Percentiles rank a stretch among this genome's conserved stretches.
Evolutionary conservation across 2,329 filamentous ascomycete genomes (phyloP).

Genomic region (Arachnopeziza araneosa): DNA sequence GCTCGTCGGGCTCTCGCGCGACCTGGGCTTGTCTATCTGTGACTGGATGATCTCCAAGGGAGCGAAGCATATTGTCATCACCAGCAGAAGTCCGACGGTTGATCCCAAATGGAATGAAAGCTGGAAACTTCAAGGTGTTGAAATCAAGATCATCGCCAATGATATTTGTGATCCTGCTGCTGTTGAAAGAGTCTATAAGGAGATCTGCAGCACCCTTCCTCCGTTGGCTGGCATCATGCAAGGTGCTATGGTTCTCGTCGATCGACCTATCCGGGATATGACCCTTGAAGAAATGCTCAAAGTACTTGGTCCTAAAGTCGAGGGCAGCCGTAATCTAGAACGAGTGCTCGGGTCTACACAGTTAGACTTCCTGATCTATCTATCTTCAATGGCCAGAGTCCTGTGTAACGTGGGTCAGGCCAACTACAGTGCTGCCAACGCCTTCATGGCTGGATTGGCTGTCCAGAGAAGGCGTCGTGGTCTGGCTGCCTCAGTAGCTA

Average conservation of each 20-base stretch:
- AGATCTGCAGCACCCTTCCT: too few species aligned
- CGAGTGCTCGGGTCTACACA: constrained; percentile 24
- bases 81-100: constrained; percentile 35
- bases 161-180: too few species aligned
- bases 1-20: not conserved
- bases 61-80: constrained; percentile 34
- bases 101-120: constrained; percentile 25
- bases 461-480: constrained; percentile 36
- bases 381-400: constrained; percentile 33
- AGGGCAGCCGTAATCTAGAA: constrained; percentile 30
- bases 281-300: not conserved
- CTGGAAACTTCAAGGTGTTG: constrained; percentile 20
- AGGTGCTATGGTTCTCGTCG: not conserved
- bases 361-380: constrained; percentile 38
- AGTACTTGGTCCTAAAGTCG: constrained; percentile 30
- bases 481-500: constrained; percentile 42
- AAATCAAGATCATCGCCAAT: not conserved
- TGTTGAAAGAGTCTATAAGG: too few species aligned
- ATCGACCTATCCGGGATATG: not conserved
- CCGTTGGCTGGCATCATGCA: too few species aligned
- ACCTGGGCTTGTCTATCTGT: not conserved
- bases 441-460: constrained; percentile 31
- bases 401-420: constrained; percentile 32
- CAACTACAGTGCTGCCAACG: constrained; percentile 36
- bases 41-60: constrained; percentile 25